These are phyloP conservation scores for Calonectria honghensis DNA, from an alignment of 2,329 filamentous ascomycete species.

Conservation along the genomic window DNA sequence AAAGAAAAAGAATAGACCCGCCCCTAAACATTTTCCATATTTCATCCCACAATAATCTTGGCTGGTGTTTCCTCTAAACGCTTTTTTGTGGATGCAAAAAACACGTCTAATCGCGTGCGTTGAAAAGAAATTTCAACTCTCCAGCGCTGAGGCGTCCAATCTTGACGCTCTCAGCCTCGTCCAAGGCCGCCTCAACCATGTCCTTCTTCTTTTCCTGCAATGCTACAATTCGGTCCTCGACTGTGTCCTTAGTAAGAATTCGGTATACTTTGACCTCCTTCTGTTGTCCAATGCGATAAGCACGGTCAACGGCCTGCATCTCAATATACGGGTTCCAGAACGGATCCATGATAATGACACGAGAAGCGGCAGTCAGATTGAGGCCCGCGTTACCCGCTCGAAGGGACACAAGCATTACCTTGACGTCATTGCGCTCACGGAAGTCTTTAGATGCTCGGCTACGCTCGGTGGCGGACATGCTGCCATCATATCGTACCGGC, in stretches of 20 bases:
- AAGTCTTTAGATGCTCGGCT: constrained; percentile 81
- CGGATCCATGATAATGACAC: constrained; percentile 92
- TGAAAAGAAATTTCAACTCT: constrained; percentile 83
- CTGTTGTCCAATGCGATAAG: constrained; percentile 89
- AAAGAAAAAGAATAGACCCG: not conserved
- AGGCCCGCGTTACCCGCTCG: constrained; percentile 89
- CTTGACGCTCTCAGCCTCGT: constrained; percentile 81
- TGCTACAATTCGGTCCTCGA: constrained; percentile 89
- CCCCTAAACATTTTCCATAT: not conserved
- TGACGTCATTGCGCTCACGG: constrained; percentile 77
- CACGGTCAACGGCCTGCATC: constrained; percentile 92
- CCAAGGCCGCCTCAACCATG: constrained; percentile 86
- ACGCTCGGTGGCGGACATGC: constrained; percentile 81
- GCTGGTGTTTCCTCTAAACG: not conserved
- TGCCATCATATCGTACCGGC: constrained; percentile 86
- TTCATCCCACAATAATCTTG: not conserved
- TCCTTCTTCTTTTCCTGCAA: constrained; percentile 87
- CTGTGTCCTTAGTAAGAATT: constrained; percentile 84
- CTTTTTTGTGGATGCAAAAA: not conserved
- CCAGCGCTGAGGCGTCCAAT: constrained; percentile 79
- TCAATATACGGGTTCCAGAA: constrained; percentile 98
- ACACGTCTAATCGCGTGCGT: constrained; percentile 43
- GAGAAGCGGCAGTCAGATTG: constrained; percentile 87
- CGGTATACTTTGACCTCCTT: constrained; percentile 86
- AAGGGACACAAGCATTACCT: constrained; percentile 88